A percentile compares a stretch with the other conserved stretches of the same genome.
phyloP scores from a whole-genome alignment of 2,329 filamentous ascomycete species.

The Didymella arachidicola region DNA sequence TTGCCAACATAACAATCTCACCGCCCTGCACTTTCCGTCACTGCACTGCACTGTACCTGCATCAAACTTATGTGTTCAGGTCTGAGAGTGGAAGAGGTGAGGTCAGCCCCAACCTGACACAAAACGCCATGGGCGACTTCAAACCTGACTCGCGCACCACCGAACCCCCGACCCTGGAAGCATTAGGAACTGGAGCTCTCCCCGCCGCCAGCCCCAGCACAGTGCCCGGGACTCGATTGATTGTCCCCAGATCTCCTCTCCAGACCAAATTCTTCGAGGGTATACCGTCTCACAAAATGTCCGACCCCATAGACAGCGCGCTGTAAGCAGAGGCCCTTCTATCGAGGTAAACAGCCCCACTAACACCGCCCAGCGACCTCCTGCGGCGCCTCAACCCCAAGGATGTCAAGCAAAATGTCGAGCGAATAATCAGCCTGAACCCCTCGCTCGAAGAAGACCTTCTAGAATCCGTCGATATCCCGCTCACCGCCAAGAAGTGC shows the following conservation, averaged over 20 bases:
- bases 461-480: slow-evolving; percentile 96
- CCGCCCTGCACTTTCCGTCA: background rate
- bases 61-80: background rate
- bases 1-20: background rate
- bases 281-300: slow-evolving; percentile 35
- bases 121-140: slow-evolving; percentile 25
- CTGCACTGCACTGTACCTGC: background rate
- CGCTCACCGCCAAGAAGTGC: slow-evolving; percentile 85
- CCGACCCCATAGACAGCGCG: slow-evolving; percentile 67
- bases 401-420: slow-evolving; percentile 86
- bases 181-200: slow-evolving; percentile 30
- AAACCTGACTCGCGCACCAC: slow-evolving; percentile 34
- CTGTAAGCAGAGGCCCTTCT: slow-evolving; percentile 61
- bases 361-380: slow-evolving; percentile 74
- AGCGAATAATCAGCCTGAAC: slow-evolving; percentile 84
- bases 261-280: slow-evolving; percentile 25
- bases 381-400: slow-evolving; percentile 97
- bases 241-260: slow-evolving; percentile 22
- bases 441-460: slow-evolving; percentile 96
- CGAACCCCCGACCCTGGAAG: slow-evolving; percentile 32
- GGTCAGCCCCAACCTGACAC: slow-evolving; percentile 15
- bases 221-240: slow-evolving; percentile 16
- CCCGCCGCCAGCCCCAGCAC: slow-evolving; percentile 11
- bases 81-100: slow-evolving; percentile 15
- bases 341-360: slow-evolving; percentile 4